Evolutionary conservation across 164 flowering plant species (phyloP).

Genomic region (Chloranthus sessilifolius): DNA sequence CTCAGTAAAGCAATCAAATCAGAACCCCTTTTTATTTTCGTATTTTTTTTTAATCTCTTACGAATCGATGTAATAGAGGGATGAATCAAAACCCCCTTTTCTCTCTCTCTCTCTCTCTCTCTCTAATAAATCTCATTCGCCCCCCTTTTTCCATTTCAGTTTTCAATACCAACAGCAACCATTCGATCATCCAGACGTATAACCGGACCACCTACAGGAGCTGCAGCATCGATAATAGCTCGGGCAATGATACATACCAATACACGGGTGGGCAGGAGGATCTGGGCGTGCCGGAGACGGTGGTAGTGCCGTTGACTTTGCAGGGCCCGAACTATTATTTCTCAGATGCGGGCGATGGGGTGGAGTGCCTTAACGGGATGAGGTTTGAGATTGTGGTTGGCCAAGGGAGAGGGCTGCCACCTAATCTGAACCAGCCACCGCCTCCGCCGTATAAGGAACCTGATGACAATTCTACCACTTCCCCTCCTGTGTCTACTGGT

Average conservation of each 20-base stretch:
- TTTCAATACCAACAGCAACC: conserved; percentile 65
- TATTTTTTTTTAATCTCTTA: not conserved
- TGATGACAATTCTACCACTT: conserved; percentile 8
- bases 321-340: conserved; percentile 61
- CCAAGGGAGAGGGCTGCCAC: conserved; percentile 70
- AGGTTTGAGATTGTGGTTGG: conserved; percentile 53
- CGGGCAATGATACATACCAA: conserved; percentile 45
- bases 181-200: conserved; percentile 79
- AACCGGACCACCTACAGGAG: conserved; percentile 52
- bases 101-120: too few relatives aligned
- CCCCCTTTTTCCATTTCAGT: conserved; percentile 35
- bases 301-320: conserved; percentile 53
- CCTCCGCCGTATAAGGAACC: conserved; percentile 57
- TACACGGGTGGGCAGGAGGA: conserved; percentile 23
- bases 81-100: too few relatives aligned
- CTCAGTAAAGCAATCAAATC: conserved; percentile 41
- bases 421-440: conserved; percentile 83
- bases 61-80: not conserved
- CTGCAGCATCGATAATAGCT: conserved; percentile 39
- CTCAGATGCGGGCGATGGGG: conserved; percentile 66
- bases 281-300: conserved; percentile 25
- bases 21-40: not conserved
- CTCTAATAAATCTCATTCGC: too few relatives aligned
- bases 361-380: conserved; percentile 65
- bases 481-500: conserved; percentile 8